These are phyloP conservation scores for Atractiella rhizophila DNA, from an alignment of 768 basidiomycete genomes.

Conservation along the genomic window DNA sequence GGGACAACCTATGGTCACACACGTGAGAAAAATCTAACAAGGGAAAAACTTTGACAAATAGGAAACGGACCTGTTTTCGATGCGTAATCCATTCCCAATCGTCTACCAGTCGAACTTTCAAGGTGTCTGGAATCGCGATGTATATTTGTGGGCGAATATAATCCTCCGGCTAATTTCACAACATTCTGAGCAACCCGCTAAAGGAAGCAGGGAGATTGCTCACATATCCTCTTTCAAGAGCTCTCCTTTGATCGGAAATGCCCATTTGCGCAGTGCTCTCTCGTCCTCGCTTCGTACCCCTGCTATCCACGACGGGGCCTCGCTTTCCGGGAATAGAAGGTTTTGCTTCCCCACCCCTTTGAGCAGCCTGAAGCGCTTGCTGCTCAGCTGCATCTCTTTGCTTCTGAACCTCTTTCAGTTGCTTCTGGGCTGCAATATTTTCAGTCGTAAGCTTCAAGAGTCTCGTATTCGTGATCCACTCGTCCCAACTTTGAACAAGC, in stretches of 20 bases:
- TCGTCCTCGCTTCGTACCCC: conserved; percentile 16
- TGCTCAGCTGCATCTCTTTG: conserved; percentile 20
- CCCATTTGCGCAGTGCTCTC: too few relatives aligned
- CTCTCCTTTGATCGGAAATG: too few relatives aligned
- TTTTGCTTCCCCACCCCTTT: conserved; percentile 3
- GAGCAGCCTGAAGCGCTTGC: conserved; percentile 2
- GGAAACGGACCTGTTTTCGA: conserved; percentile 45
- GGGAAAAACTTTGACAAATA: too few relatives aligned
- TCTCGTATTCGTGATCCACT: conserved; percentile 67
- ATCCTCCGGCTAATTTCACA: conserved; percentile 39
- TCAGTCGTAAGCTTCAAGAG: conserved; percentile 62
- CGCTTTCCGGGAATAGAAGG: conserved; percentile 7
- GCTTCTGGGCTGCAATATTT: conserved; percentile 53
- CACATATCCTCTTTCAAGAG: too few relatives aligned
- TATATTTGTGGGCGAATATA: conserved; percentile 67
- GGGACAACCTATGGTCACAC: conserved; percentile 44
- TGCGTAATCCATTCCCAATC: conserved; percentile 97
- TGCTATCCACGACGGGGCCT: conserved; percentile 26
- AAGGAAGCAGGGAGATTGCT: too few relatives aligned
- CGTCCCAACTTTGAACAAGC: conserved; percentile 52
- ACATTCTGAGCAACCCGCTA: too few relatives aligned
- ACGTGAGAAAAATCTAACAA: too few relatives aligned
- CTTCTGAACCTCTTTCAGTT: conserved; percentile 27
- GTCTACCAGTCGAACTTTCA: conserved; percentile 72
- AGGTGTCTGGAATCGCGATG: conserved; percentile 60